Conservation (phyloP, 2,329 filamentous ascomycete species). For the Chrysosporium queenslandicum region DNA sequence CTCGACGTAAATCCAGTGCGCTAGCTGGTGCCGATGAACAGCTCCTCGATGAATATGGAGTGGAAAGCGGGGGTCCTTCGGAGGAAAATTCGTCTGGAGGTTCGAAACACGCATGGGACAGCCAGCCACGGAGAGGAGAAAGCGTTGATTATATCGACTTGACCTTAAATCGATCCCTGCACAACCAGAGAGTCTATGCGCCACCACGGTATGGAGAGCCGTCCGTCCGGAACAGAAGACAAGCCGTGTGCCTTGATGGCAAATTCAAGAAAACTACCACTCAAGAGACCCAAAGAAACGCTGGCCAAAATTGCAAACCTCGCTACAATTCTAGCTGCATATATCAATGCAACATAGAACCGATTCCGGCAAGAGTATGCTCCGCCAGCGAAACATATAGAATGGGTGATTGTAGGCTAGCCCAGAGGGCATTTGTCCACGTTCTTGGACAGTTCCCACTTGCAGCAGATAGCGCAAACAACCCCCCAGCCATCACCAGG, state of each 20-base stretch:
- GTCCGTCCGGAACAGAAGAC: conserved; percentile 32
- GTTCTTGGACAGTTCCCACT: conserved; percentile 25
- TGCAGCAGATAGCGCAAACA: conserved; percentile 18
- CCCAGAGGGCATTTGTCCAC: conserved; percentile 23
- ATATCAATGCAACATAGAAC: conserved; percentile 21
- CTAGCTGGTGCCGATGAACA: conserved; percentile 24
- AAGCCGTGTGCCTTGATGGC: conserved; percentile 25
- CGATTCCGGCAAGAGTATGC: conserved; percentile 52
- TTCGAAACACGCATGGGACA: conserved; percentile 43
- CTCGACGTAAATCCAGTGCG: conserved; percentile 44
- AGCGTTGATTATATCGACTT: not conserved
- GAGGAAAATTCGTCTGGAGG: conserved; percentile 28
- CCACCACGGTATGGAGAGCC: conserved; percentile 18
- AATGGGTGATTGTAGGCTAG: conserved; percentile 38
- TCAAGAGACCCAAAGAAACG: conserved; percentile 31
- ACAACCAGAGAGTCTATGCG: not conserved
- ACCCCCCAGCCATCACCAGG: conserved; percentile 16
- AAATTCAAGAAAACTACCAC: conserved; percentile 24
- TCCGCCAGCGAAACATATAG: conserved; percentile 9
- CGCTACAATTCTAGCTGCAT: conserved; percentile 39
- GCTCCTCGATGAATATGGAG: conserved; percentile 21
- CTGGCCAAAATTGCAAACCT: conserved; percentile 41
- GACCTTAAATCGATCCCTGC: not conserved
- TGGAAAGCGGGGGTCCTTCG: conserved; percentile 33
- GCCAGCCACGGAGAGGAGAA: conserved; percentile 19